phyloP scores from a whole-genome alignment of 176 grass and related monocot genomes.

The Melocanna baccifera region DNA sequence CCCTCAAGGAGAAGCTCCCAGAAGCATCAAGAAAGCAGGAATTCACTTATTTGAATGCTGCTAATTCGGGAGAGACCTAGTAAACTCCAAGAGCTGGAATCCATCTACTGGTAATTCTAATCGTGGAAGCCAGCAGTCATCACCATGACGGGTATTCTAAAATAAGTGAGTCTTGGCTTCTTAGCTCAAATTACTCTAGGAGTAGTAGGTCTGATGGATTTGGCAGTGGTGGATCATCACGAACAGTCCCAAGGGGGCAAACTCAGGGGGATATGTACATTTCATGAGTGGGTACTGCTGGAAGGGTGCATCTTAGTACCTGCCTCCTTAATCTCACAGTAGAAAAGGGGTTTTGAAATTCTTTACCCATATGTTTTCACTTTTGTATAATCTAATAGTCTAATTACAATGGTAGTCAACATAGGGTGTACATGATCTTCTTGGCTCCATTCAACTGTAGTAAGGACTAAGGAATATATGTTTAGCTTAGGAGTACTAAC shows the following conservation, averaged over 20 bases:
- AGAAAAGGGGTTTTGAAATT: conserved; percentile 37
- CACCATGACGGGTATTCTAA: conserved; percentile 34
- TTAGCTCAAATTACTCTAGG: conserved; percentile 48
- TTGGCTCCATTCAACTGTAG: conserved; percentile 35
- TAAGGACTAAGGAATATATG: conserved; percentile 34
- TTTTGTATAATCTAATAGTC: conserved; percentile 71
- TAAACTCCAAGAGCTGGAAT: conserved; percentile 40
- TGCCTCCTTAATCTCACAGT: conserved; percentile 52
- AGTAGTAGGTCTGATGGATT: conserved; percentile 34
- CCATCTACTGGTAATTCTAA: conserved; percentile 34
- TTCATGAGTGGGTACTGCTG: conserved; percentile 64
- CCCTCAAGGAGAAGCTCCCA: conserved; percentile 6
- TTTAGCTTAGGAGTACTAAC: conserved; percentile 39
- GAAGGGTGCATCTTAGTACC: conserved; percentile 79
- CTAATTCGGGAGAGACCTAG: conserved; percentile 40
- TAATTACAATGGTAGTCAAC: conserved; percentile 53
- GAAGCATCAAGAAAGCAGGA: conserved; percentile 43
- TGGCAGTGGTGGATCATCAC: conserved; percentile 49
- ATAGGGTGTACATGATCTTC: conserved; percentile 36
- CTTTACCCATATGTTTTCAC: conserved; percentile 35
- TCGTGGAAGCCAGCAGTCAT: conserved; percentile 36
- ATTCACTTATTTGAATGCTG: conserved; percentile 34
- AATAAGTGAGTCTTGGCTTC: conserved; percentile 46
- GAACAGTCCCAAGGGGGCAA: conserved; percentile 41
- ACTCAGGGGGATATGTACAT: conserved; percentile 68